Conservation (phyloP, 768 basidiomycete genomes). For the Podaxis rugospora region DNA sequence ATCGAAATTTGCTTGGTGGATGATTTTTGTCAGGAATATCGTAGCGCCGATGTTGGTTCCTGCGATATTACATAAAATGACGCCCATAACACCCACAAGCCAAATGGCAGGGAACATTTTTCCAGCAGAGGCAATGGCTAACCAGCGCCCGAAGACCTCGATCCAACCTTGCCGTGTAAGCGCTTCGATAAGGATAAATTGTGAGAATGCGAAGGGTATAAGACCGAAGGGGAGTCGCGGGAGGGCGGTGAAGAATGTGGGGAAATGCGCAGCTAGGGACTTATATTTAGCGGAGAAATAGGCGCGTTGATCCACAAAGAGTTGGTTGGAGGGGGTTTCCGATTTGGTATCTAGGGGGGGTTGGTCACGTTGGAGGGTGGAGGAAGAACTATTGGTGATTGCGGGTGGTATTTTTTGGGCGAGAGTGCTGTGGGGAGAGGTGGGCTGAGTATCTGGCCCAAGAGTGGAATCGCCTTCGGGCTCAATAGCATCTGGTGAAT, state of each 20-base stretch:
- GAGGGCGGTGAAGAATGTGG: conserved; percentile 63
- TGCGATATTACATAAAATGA: conserved; percentile 74
- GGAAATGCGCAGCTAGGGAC: conserved; percentile 43
- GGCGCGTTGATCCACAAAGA: conserved; percentile 18
- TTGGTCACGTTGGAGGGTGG: conserved; percentile 1
- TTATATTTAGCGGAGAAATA: conserved; percentile 2
- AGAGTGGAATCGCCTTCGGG: conserved; percentile 17
- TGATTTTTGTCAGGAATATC: conserved; percentile 80
- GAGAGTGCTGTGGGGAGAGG: not conserved
- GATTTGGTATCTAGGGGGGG: conserved; percentile 1
- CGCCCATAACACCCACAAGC: conserved; percentile 67
- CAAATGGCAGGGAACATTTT: conserved; percentile 51
- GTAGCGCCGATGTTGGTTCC: conserved; percentile 93
- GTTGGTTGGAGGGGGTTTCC: conserved; percentile 1
- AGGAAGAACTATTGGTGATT: conserved; percentile 3
- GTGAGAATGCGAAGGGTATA: conserved; percentile 88
- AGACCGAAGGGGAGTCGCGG: conserved; percentile 75
- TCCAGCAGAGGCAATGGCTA: conserved; percentile 37
- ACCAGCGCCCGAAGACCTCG: conserved; percentile 71
- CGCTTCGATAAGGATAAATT: conserved; percentile 91
- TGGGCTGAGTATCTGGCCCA: conserved; percentile 10
- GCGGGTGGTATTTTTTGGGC: not conserved
- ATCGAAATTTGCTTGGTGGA: conserved; percentile 42
- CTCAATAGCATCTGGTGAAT: conserved; percentile 13
- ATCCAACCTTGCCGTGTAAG: conserved; percentile 87